A percentile compares a stretch with the other conserved stretches of the same genome.
These are phyloP conservation scores for Scleroderma citrinum DNA, from an alignment of 768 basidiomycete genomes.

Conservation along the genomic window DNA sequence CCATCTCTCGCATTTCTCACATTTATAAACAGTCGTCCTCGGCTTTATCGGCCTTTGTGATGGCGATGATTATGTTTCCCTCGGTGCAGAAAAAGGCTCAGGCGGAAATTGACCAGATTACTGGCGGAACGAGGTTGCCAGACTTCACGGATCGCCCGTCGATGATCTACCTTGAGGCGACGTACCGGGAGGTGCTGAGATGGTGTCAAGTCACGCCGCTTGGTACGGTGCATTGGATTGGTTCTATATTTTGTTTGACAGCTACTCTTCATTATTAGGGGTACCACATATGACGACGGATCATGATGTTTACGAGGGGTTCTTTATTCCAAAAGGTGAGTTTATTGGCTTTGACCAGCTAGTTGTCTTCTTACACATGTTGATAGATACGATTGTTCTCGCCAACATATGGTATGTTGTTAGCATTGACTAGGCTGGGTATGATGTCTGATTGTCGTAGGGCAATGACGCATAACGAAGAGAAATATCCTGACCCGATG, in stretches of 20 bases:
- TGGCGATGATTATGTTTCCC: constrained; percentile 8
- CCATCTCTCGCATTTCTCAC: not conserved
- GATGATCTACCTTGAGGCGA: constrained; percentile 23
- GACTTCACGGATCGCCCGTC: constrained; percentile 15
- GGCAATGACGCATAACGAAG: constrained; percentile 24
- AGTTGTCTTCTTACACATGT: not conserved
- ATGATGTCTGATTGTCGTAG: constrained; percentile 4
- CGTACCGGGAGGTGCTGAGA: constrained; percentile 16
- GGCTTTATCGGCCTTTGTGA: constrained; percentile 7
- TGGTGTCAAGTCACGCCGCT: constrained; percentile 22
- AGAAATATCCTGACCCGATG: constrained; percentile 16
- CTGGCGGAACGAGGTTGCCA: constrained; percentile 11
- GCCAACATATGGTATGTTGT: constrained; percentile 12
- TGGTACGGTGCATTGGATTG: constrained; percentile 5
- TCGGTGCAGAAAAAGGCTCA: constrained; percentile 17
- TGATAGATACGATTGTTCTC: constrained; percentile 8
- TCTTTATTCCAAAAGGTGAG: constrained; percentile 27
- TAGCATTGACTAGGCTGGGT: not conserved
- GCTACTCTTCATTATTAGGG: constrained; percentile 10
- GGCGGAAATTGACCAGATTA: constrained; percentile 21
- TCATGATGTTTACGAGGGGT: constrained; percentile 28
- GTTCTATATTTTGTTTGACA: not conserved
- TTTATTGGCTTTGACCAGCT: not conserved
- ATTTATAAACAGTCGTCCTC: constrained; percentile 3
- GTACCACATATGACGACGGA: constrained; percentile 23